Percentiles rank a stretch among this genome's conserved stretches.
Conservation (phyloP, 257 asterid species). For the Petrea volubilis region DNA sequence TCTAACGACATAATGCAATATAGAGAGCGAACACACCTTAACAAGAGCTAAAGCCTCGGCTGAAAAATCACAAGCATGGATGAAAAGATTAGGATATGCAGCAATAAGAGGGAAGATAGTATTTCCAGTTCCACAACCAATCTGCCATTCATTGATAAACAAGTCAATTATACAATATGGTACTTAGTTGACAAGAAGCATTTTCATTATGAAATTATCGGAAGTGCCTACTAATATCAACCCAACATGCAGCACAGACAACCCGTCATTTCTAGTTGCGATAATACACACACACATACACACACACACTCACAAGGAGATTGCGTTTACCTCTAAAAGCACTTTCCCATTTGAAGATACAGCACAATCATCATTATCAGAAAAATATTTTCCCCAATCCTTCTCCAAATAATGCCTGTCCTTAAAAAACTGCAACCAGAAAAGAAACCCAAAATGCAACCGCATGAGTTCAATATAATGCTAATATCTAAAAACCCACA, state of each 20-base stretch:
- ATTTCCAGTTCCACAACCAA: conserved; percentile 90
- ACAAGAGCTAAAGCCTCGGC: conserved; percentile 59
- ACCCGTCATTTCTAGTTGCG: not conserved
- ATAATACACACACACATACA: not conserved
- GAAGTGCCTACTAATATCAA: not conserved
- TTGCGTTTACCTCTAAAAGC: conserved; percentile 62
- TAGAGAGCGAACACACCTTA: conserved; percentile 48
- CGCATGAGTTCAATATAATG: not conserved
- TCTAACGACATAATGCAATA: conserved; percentile 6
- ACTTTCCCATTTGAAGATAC: conserved; percentile 47
- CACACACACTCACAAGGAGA: not conserved
- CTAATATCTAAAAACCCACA: not conserved
- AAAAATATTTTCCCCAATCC: conserved; percentile 77
- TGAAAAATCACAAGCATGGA: conserved; percentile 88
- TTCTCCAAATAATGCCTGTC: conserved; percentile 79
- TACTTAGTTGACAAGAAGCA: not conserved
- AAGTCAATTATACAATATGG: not conserved
- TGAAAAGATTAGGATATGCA: conserved; percentile 60
- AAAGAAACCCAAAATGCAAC: conserved; percentile 10
- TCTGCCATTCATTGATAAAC: conserved; percentile 39
- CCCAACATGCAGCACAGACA: not conserved
- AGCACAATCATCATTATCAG: conserved; percentile 29
- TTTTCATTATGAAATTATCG: conserved; percentile 5
- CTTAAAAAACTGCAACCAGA: conserved; percentile 61
- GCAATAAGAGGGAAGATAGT: conserved; percentile 69